Base-by-base conservation (phyloP, 2,329 filamentous ascomycete species). In the Didymella glomerata region DNA sequence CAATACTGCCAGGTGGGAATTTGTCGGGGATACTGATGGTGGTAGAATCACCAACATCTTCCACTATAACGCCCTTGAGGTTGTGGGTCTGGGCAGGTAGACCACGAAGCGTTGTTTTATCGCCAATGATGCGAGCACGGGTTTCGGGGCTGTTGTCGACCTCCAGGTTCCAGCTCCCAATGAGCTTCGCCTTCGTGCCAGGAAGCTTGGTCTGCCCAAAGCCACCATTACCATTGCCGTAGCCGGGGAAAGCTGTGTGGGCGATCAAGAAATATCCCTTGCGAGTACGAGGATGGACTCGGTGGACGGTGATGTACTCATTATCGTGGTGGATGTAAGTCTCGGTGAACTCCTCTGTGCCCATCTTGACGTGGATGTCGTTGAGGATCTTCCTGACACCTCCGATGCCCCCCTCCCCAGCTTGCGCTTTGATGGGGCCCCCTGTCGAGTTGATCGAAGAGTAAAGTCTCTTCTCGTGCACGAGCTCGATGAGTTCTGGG, bases 291-390 rank as follows among this genome's bases (percentile, higher is more conserved):
- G 94, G 95, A 72, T 99, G 93, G 2, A 98, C 92, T 62, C 96
- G 86, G 76, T 99, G 95, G 7, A 99, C 92, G 0, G 95, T 99
- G 71, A 99, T 90, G 74, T 97, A 97, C 76, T 99, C 91, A 55
- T 92, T 90, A 64, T 98, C 93, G 74, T 99, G 95, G 73, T 99
- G 94, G 52, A 99, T 92, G 72, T 97, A 94, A 8, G 93, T 97
- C 77, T 99, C 95, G 55, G 93, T 90, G 73, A 96, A 99, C 20
- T 90, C 91, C 64, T 98, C 92, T 72, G 93, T 91, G 63, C 95
- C 95, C 95, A 99, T 98, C 63, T 93, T 85, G 8, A 89, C 93
- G 76, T 99, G 96, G 48, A 99, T 94, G 71, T 94, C 88, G 76
- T 99, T 99, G 61, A 99, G 83, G 10, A 98, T 83, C 75, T 94